These are phyloP conservation scores for Penicillium sp. DNA, from an alignment of 2,329 filamentous ascomycete genomes.

Conservation along the genomic window DNA sequence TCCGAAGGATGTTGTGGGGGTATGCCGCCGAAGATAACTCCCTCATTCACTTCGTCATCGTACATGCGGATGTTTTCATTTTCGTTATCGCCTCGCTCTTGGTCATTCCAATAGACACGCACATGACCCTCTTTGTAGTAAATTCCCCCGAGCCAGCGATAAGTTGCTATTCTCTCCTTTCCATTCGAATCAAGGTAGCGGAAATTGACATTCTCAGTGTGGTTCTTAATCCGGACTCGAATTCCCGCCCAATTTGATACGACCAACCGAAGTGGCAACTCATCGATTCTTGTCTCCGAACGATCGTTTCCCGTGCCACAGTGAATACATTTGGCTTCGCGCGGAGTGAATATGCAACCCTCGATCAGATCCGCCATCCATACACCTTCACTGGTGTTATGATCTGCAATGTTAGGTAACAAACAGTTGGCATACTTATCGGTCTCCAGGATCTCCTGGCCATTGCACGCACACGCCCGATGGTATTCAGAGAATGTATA, in stretches of 20 bases:
- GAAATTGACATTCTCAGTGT: constrained; percentile 29
- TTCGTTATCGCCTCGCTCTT: constrained; percentile 26
- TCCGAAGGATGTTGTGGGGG: constrained; percentile 11
- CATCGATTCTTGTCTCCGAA: constrained; percentile 9
- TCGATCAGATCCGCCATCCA: constrained; percentile 19
- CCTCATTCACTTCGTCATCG: constrained; percentile 28
- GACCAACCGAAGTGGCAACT: constrained; percentile 34
- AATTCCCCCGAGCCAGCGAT: constrained; percentile 42
- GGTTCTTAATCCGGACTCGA: constrained; percentile 13
- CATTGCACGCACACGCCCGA: constrained; percentile 1
- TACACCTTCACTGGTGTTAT: constrained; percentile 17
- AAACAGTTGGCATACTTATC: constrained; percentile 5
- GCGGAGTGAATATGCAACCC: constrained; percentile 15
- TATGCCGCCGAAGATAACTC: constrained; percentile 30
- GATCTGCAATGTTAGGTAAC: constrained; percentile 6
- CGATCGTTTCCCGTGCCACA: neutral
- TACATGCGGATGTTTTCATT: constrained; percentile 29
- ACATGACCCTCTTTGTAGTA: constrained; percentile 26
- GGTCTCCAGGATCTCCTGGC: neutral
- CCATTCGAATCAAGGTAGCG: constrained; percentile 22
- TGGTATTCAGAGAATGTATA: constrained; percentile 14
- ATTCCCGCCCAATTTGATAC: constrained; percentile 18
- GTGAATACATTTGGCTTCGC: neutral
- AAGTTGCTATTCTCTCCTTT: constrained; percentile 21
- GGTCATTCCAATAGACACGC: constrained; percentile 35